Evolutionary conservation across 2,329 filamentous ascomycete species (phyloP), one percentile per base, ranked within the genome.

Genomic region (Helotiales sp.): DNA sequence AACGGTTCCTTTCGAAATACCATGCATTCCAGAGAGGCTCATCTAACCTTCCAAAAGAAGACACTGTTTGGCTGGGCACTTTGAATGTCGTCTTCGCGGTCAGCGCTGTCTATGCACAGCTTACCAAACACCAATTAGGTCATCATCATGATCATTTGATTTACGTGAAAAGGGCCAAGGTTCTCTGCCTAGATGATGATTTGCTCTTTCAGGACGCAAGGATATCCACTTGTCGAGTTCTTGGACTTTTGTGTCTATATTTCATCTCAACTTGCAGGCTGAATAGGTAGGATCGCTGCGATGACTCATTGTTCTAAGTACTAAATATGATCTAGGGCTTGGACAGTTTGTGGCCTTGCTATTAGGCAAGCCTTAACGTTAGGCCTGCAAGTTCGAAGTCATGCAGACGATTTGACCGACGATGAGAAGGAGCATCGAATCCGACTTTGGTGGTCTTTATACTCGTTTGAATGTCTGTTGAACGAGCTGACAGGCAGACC

Each of bases 371-470:
- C 63, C 3, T 42, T 67, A 27, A 63, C 61, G 1, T 36, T 67
- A 3, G 67, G 65, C 7, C 47, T 69, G 25, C 63, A 69, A 56
- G 42, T 66, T 5, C 60, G 67, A 27, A 67, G 51, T 34, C 58
- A 64, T 36, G 60, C 55, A 19, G 38, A 59, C 36, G 44, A 58
- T 3, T 51, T 67, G n/a, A 31, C 55, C 9, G 60, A 66, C 36
- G 47, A 60, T 12, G 63, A 67, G 9, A 68, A 68, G 30, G 67
- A 69, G 46, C 50, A 64, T 50, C 61, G 65, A 50, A 53, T 66
- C 22, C 58, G 66, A 15, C 19, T 67, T 2, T 69, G 66, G 66
- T 69, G 67, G 67, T 65, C 63, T 24, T 52, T 69, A 13, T 69
- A 68, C 31, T 63, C 60, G 1, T 50, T 68, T 3, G 67, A 69